A percentile compares a stretch with the other conserved stretches of the same genome.
phyloP scores from a whole-genome alignment of 352 stramenopile species.

The Phytopythium boreale region DNA sequence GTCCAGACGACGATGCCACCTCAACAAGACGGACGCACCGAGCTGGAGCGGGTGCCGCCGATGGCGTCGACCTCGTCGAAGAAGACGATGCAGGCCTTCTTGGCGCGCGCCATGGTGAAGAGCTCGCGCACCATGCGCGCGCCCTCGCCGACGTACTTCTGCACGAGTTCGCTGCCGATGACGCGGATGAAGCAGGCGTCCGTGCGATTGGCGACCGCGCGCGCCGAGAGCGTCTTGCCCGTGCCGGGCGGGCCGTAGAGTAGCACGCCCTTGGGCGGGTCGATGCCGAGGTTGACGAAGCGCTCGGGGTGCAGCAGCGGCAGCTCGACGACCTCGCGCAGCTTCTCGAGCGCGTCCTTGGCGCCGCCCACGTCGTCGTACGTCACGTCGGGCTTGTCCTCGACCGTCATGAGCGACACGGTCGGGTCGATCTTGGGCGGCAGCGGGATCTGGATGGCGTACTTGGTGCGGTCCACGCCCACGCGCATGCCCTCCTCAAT shows the following conservation, averaged over 20 bases:
- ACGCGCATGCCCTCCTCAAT: slow-evolving; percentile 99
- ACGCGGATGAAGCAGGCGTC: slow-evolving; percentile 99
- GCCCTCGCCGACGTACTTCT: slow-evolving; percentile 99
- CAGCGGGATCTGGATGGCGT: slow-evolving; percentile 97
- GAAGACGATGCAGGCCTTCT: slow-evolving; percentile 98
- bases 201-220: slow-evolving; percentile 98
- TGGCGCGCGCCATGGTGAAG: slow-evolving; percentile 99
- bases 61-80: slow-evolving; percentile 99
- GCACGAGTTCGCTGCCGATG: slow-evolving; percentile 98
- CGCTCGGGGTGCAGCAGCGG: slow-evolving; percentile 97
- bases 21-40: not conserved
- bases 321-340: slow-evolving; percentile 98
- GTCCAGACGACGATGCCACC: no score
- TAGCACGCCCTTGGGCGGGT: slow-evolving; percentile 98
- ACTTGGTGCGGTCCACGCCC: slow-evolving; percentile 97
- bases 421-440: slow-evolving; percentile 99
- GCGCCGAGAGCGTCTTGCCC: slow-evolving; percentile 96
- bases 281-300: slow-evolving; percentile 99
- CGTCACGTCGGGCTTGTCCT: slow-evolving; percentile 99
- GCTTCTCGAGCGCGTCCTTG: slow-evolving; percentile 98
- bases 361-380: slow-evolving; percentile 99
- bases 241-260: slow-evolving; percentile 97
- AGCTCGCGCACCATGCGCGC: slow-evolving; percentile 99
- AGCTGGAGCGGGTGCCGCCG: slow-evolving; percentile 87
- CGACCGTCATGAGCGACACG: slow-evolving; percentile 95